These are phyloP conservation scores for Bonnemaisonia californica DNA, from an alignment of 31 red algal genomes.

Conservation along the genomic window DNA sequence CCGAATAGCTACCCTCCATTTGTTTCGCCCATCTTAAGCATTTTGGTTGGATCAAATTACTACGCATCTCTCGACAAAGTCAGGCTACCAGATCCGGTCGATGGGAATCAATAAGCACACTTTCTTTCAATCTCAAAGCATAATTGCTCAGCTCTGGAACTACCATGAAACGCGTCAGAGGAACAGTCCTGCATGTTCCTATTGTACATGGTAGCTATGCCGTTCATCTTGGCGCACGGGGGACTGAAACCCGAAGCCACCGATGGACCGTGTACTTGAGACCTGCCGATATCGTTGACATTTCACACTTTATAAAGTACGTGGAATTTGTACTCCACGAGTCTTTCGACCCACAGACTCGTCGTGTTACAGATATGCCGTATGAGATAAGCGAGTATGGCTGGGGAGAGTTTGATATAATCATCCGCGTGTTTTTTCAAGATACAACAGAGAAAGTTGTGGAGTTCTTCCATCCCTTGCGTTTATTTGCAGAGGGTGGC, in stretches of 20 bases:
- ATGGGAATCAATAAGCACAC: too few relatives aligned
- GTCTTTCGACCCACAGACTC: conserved; percentile 72
- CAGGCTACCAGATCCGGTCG: too few relatives aligned
- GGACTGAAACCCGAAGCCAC: conserved; percentile 70
- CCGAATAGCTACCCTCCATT: too few relatives aligned
- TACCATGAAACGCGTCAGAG: conserved; percentile 63
- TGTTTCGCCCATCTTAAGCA: too few relatives aligned
- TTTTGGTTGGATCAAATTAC: too few relatives aligned
- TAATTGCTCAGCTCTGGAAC: not conserved
- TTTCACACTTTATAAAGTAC: conserved; percentile 82
- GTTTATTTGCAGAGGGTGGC: conserved; percentile 53
- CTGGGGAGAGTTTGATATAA: conserved; percentile 95
- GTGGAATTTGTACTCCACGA: conserved; percentile 96
- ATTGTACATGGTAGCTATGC: conserved; percentile 81
- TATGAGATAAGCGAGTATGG: conserved; percentile 89
- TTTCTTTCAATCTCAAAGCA: too few relatives aligned
- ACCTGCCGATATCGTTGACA: conserved; percentile 60
- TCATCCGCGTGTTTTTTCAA: conserved; percentile 77
- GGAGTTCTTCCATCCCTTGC: conserved; percentile 84
- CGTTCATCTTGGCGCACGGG: conserved; percentile 53
- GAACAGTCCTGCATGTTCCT: conserved; percentile 60
- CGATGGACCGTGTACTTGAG: conserved; percentile 88
- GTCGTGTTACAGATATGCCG: conserved; percentile 77
- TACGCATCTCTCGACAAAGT: too few relatives aligned
- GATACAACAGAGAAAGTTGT: conserved; percentile 81